Conservation (phyloP, 495 filamentous ascomycete genomes). For the Coniosporium apollinis region DNA sequence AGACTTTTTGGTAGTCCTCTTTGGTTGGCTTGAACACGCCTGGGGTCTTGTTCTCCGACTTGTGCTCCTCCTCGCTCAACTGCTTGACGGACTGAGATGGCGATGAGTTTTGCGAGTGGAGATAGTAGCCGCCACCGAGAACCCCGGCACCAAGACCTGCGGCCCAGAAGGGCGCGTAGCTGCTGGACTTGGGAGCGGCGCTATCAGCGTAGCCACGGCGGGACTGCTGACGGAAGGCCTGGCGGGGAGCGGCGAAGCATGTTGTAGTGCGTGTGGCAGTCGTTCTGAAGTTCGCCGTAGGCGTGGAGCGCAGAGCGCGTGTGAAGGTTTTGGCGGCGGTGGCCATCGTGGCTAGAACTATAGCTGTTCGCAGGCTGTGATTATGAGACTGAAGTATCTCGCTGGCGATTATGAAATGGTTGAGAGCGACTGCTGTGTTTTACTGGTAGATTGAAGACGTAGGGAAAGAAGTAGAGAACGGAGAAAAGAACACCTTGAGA, state of each 20-base stretch:
- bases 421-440: too few relatives aligned
- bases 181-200: constrained; percentile 31
- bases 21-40: constrained; percentile 55
- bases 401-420: too few relatives aligned
- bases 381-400: too few relatives aligned
- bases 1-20: constrained; percentile 91
- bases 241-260: constrained; percentile 39
- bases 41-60: constrained; percentile 2
- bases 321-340: constrained; percentile 2
- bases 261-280: constrained; percentile 30
- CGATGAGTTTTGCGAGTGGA: constrained; percentile 39
- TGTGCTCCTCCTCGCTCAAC: constrained; percentile 12
- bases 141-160: constrained; percentile 40
- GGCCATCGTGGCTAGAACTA: constrained; percentile 9
- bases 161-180: constrained; percentile 29
- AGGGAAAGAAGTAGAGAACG: too few relatives aligned
- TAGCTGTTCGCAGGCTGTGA: too few relatives aligned
- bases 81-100: constrained; percentile 10
- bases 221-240: constrained; percentile 45
- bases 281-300: constrained; percentile 28
- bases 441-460: too few relatives aligned
- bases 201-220: constrained; percentile 66
- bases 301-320: constrained; percentile 29
- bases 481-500: too few relatives aligned
- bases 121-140: constrained; percentile 53